These are phyloP conservation scores for Coniochaeta hoffmannii DNA, from an alignment of 2,329 filamentous ascomycete species.

Conservation along the genomic window DNA sequence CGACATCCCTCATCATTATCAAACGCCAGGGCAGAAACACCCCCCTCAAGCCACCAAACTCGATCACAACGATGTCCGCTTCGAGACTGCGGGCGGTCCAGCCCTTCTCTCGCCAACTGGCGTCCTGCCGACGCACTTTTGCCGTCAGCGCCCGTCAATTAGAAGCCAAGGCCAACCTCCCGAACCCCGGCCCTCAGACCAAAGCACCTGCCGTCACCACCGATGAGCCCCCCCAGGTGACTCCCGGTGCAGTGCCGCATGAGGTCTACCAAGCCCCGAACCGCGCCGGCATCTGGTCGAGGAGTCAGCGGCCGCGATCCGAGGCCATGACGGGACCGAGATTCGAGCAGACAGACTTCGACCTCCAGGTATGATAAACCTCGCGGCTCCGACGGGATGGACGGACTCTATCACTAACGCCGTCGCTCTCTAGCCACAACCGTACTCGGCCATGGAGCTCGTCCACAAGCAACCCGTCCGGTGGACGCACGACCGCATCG, in stretches of 20 bases:
- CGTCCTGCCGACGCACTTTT: constrained; percentile 39
- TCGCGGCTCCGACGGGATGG: background rate
- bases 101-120: constrained; percentile 35
- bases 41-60: constrained; percentile 4
- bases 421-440: constrained; percentile 54
- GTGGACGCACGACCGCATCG: constrained; percentile 78
- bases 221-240: constrained; percentile 34
- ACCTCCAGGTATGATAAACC: constrained; percentile 65
- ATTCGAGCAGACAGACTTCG: constrained; percentile 96
- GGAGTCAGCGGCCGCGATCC: constrained; percentile 73
- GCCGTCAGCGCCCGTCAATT: constrained; percentile 38
- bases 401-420: background rate
- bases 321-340: constrained; percentile 87
- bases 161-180: constrained; percentile 26
- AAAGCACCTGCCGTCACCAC: constrained; percentile 27
- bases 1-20: constrained; percentile 1
- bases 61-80: constrained; percentile 37
- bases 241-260: constrained; percentile 32
- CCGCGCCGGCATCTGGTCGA: constrained; percentile 71
- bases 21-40: background rate
- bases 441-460: constrained; percentile 84
- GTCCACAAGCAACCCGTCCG: constrained; percentile 92
- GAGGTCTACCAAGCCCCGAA: constrained; percentile 72
- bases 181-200: background rate
- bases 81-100: constrained; percentile 30